phyloP scores from a whole-genome alignment of 2,329 filamentous ascomycete genomes.

The Aspergillus tamarii region DNA sequence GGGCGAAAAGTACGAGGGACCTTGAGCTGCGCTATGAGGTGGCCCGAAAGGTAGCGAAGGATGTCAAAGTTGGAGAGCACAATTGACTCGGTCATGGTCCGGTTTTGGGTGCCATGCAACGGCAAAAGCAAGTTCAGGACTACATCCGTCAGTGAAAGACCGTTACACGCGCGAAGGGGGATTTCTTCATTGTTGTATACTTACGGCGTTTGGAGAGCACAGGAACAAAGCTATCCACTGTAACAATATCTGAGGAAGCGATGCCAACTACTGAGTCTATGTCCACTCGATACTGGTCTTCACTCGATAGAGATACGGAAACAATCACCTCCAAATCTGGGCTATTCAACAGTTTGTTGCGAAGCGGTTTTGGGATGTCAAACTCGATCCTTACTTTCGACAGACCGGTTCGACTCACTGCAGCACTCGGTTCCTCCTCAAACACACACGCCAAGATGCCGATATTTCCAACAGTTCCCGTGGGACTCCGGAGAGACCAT shows the following conservation, averaged over 20 bases:
- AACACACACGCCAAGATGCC: constrained; percentile 53
- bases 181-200: constrained; percentile 31
- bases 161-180: neutral
- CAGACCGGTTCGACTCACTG: constrained; percentile 54
- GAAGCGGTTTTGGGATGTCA: constrained; percentile 35
- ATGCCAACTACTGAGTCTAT: constrained; percentile 69
- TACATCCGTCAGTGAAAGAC: constrained; percentile 37
- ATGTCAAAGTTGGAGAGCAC: constrained; percentile 79
- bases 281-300: constrained; percentile 60
- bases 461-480: constrained; percentile 60
- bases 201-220: constrained; percentile 74
- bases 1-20: constrained; percentile 66
- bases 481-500: constrained; percentile 77
- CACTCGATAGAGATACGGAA: constrained; percentile 72
- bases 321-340: constrained; percentile 53
- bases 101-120: constrained; percentile 65
- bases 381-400: constrained; percentile 43
- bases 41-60: constrained; percentile 69
- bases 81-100: constrained; percentile 60
- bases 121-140: constrained; percentile 73
- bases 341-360: constrained; percentile 33
- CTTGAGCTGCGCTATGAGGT: constrained; percentile 65
- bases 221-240: constrained; percentile 71
- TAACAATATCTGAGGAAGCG: constrained; percentile 74
- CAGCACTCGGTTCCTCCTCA: constrained; percentile 45